Conservation (phyloP, 805 yeast genomes). For the Yarrowia yakushimensis region DNA sequence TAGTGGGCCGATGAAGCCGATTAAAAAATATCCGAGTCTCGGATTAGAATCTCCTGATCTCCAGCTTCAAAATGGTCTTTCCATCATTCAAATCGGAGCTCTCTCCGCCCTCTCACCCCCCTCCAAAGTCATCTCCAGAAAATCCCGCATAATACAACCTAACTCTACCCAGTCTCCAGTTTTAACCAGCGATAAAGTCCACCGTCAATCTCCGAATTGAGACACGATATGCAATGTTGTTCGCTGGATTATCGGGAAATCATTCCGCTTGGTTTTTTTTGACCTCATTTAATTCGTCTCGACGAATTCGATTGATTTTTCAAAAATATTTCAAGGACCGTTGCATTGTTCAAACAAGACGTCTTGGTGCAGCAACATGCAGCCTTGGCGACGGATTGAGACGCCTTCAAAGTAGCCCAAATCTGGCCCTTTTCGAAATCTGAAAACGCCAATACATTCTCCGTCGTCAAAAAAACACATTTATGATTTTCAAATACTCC, state of each 20-base stretch:
- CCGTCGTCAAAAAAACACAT: not conserved
- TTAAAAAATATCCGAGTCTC: not conserved
- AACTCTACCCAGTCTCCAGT: not conserved
- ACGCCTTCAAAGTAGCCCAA: not conserved
- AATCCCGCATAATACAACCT: constrained; percentile 8
- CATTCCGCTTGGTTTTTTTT: too few species aligned
- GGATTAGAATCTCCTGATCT: not conserved
- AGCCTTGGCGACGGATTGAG: not conserved
- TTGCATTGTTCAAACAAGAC: not conserved
- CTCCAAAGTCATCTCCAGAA: not conserved
- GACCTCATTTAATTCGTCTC: not conserved
- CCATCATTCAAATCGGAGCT: not conserved
- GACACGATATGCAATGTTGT: not conserved
- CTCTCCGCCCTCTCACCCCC: too few species aligned
- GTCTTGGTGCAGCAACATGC: not conserved
- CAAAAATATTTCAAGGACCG: too few species aligned
- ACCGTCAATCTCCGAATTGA: not conserved
- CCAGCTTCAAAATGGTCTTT: too few species aligned
- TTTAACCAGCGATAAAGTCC: not conserved
- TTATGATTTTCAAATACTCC: not conserved
- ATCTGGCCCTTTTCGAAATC: not conserved
- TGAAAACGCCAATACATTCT: not conserved
- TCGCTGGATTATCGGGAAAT: not conserved
- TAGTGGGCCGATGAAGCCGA: not conserved
- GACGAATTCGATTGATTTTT: not conserved